Evolutionary conservation across 352 stramenopile species (phyloP), one percentile per base, ranked within the genome.

Genomic region (Thalassiosira livingstoniorum): DNA sequence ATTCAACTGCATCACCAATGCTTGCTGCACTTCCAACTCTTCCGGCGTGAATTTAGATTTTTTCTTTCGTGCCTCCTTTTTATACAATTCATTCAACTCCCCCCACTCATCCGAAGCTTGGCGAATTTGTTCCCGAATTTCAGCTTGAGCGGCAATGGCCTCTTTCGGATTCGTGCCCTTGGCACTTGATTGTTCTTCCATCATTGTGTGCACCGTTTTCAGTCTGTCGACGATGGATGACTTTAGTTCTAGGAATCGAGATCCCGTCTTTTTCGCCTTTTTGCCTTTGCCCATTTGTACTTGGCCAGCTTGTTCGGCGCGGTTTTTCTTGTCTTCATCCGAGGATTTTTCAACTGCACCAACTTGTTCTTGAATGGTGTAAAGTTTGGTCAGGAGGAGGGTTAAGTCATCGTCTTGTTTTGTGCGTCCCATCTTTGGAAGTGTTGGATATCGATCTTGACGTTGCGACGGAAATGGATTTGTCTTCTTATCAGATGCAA

Each of bases 221-320:
- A 95, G 55, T 32, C 85, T 51, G 69, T 90, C 75, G 10, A 95
- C 65, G 57, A 95, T 93, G 18, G 57, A 78, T 7, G 83, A 89
- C 77, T 93, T 94, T 0, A 95, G 65, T 74, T 94, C 87, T 0
- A 95, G 53, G 80, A 95, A 95, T 7, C 79, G 78, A 10, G 87
- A 92, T 27, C 87, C 90, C 18, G 83, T 91, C 64, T 91, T 90
- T 71, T 92, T 78, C 5, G 78, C 74, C 75, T 90, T 92, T 37
- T 82, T 81, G 2, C 64, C 61, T 21, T 71, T 81, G 31, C 88
- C 87, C 88, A 93, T 93, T 4, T 62, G 76, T 31, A 85, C 62
- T 53, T 81, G 73, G 10, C 85, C 78, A 21, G 75, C 60, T 51
- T 88, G 87, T 47, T 78, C 62, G 10, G 88, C 90, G 25, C 88